Evolutionary conservation across 2,329 filamentous ascomycete genomes (phyloP).

Genomic region (Cladosporium sp.): DNA sequence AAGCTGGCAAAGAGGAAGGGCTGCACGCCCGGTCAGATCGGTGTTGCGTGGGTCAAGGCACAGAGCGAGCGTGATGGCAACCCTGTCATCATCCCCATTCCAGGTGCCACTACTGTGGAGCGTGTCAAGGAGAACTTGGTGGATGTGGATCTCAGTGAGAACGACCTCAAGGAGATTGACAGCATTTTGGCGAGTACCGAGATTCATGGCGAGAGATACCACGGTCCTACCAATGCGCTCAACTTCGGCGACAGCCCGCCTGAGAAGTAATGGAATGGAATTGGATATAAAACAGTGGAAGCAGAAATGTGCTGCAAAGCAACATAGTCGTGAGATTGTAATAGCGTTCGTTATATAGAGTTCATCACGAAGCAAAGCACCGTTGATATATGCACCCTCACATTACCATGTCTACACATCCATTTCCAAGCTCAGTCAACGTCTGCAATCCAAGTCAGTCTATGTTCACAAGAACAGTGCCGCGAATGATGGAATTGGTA

Average conservation of each 20-base stretch:
- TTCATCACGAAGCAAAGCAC: not conserved
- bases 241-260: conserved; percentile 33
- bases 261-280: conserved; percentile 19
- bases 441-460: not conserved
- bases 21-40: conserved; percentile 48
- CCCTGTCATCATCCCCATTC: conserved; percentile 48
- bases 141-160: conserved; percentile 45
- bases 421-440: not conserved
- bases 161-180: conserved; percentile 53
- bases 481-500: no score
- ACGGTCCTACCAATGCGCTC: conserved; percentile 23
- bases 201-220: conserved; percentile 46
- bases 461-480: not conserved
- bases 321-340: not conserved
- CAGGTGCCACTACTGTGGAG: conserved; percentile 41
- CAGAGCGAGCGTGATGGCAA: conserved; percentile 45
- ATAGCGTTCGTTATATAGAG: not conserved
- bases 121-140: conserved; percentile 44
- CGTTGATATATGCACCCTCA: not conserved
- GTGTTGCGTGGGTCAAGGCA: conserved; percentile 50
- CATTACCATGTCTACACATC: not conserved
- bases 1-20: conserved; percentile 60
- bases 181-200: conserved; percentile 51
- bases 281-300: no score
- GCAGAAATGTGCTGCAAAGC: not conserved